A percentile compares a stretch with the other conserved stretches of the same genome.
Evolutionary conservation across 805 yeast species (phyloP).

Genomic region (Saccharomycopsis synnaedendra): DNA sequence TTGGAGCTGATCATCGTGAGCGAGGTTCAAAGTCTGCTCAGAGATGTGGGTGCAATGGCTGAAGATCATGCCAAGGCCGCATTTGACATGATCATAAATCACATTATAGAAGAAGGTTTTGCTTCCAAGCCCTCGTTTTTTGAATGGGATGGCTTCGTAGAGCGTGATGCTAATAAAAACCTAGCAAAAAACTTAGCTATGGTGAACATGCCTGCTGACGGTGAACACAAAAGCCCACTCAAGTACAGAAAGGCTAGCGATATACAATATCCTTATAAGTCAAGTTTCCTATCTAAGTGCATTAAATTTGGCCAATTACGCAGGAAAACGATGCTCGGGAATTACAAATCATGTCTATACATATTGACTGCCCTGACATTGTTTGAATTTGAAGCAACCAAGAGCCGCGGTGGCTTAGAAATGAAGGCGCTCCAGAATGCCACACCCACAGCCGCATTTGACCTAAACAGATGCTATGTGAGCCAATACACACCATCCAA

Average conservation of each 20-base stretch:
- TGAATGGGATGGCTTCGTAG: conserved; percentile 64
- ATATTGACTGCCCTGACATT: conserved; percentile 56
- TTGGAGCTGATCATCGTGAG: conserved; percentile 51
- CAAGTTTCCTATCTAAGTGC: conserved; percentile 37
- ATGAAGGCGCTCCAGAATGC: not conserved
- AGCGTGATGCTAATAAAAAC: conserved; percentile 25
- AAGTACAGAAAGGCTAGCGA: conserved; percentile 38
- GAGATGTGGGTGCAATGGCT: conserved; percentile 38
- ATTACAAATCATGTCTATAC: conserved; percentile 51
- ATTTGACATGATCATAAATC: conserved; percentile 37
- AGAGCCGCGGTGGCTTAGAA: not conserved
- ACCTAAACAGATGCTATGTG: conserved; percentile 5
- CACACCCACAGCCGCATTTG: conserved; percentile 7
- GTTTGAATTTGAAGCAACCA: conserved; percentile 38
- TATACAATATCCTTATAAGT: conserved; percentile 41
- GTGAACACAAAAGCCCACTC: not conserved
- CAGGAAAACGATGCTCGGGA: conserved; percentile 52
- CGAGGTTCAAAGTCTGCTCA: conserved; percentile 48
- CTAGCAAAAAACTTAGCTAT: conserved; percentile 27
- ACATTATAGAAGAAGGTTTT: conserved; percentile 36
- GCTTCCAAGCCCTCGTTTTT: conserved; percentile 44
- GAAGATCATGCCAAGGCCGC: conserved; percentile 32
- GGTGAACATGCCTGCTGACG: conserved; percentile 29
- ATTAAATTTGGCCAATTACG: conserved; percentile 49
- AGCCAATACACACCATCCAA: conserved; percentile 5